A percentile compares a stretch with the other conserved stretches of the same genome.
These are phyloP conservation scores for Chlorophyllum brunneum DNA, from an alignment of 768 basidiomycete genomes.

Conservation along the genomic window DNA sequence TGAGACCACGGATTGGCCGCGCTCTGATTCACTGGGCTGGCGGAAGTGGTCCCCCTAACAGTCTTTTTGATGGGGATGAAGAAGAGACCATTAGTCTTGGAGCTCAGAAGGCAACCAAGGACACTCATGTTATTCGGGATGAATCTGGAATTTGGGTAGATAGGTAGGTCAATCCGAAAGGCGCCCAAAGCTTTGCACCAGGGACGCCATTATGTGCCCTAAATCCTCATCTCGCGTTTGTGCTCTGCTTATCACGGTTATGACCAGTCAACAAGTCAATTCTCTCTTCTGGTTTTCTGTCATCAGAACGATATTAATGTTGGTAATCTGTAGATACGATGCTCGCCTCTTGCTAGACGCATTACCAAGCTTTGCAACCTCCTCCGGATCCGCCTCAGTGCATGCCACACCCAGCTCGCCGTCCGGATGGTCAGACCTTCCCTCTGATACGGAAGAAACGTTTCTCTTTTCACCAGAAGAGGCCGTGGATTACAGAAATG, in stretches of 20 bases:
- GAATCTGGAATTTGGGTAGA: conserved; percentile 64
- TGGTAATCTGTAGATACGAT: conserved; percentile 58
- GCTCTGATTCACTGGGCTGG: conserved; percentile 32
- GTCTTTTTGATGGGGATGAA: conserved; percentile 20
- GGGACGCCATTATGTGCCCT: too few relatives aligned
- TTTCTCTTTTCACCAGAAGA: conserved; percentile 76
- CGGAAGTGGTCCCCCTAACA: conserved; percentile 2
- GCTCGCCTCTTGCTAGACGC: conserved; percentile 69
- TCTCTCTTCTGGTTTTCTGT: conserved; percentile 17
- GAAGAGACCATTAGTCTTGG: conserved; percentile 18
- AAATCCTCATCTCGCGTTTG: not conserved
- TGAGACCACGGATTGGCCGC: conserved; percentile 23
- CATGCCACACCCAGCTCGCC: conserved; percentile 38
- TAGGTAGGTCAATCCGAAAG: conserved; percentile 55
- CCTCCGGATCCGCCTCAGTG: not conserved
- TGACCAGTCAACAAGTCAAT: conserved; percentile 22
- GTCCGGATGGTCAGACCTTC: conserved; percentile 76
- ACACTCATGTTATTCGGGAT: not conserved
- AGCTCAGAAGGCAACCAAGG: not conserved
- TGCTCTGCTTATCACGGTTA: conserved; percentile 2
- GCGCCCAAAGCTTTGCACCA: conserved; percentile 15
- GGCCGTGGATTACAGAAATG: conserved; percentile 57
- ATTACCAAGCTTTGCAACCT: conserved; percentile 22
- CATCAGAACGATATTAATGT: conserved; percentile 18
- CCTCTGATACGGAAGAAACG: conserved; percentile 82